These are phyloP conservation scores for Trichophyton schoenleinii DNA, from an alignment of 2,329 filamentous ascomycete genomes.

Conservation along the genomic window DNA sequence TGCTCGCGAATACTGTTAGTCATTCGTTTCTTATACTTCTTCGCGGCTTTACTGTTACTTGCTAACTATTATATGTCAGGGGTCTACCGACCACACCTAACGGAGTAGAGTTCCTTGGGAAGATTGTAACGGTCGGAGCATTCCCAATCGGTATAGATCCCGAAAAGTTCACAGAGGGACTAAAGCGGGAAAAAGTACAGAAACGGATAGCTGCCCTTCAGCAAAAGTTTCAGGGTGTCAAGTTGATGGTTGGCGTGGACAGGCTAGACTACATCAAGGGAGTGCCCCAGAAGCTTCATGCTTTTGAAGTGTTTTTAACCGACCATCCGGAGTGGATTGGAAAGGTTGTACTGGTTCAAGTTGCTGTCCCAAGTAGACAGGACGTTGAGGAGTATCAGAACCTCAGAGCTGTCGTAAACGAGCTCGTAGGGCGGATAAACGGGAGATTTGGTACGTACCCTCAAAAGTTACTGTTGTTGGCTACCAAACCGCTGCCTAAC, in stretches of 20 bases:
- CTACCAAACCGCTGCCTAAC: slow-evolving; percentile 3
- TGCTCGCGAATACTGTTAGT: slow-evolving; percentile 81
- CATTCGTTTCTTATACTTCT: background rate
- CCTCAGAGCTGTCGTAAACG: slow-evolving; percentile 85
- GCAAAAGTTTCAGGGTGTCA: slow-evolving; percentile 88
- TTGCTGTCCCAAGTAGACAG: slow-evolving; percentile 85
- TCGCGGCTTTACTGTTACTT: background rate
- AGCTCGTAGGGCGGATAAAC: slow-evolving; percentile 92
- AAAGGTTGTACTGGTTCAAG: slow-evolving; percentile 90
- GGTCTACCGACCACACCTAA: slow-evolving; percentile 65
- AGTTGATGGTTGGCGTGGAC: slow-evolving; percentile 93
- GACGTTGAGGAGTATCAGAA: slow-evolving; percentile 99
- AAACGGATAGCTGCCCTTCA: slow-evolving; percentile 74
- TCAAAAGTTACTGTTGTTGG: background rate
- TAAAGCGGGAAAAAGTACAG: slow-evolving; percentile 74
- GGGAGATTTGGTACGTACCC: slow-evolving; percentile 62
- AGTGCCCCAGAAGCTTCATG: slow-evolving; percentile 92
- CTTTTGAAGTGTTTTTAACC: slow-evolving; percentile 88
- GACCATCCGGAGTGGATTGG: slow-evolving; percentile 98
- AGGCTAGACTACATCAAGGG: slow-evolving; percentile 98
- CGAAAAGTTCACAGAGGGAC: slow-evolving; percentile 83
- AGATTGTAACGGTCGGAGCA: slow-evolving; percentile 79
- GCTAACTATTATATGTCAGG: slow-evolving; percentile 18
- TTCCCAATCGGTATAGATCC: slow-evolving; percentile 98
- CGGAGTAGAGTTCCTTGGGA: slow-evolving; percentile 79